These are phyloP conservation scores for Scutellaria baicalensis DNA, from an alignment of 257 asterid species.

Conservation along the genomic window DNA sequence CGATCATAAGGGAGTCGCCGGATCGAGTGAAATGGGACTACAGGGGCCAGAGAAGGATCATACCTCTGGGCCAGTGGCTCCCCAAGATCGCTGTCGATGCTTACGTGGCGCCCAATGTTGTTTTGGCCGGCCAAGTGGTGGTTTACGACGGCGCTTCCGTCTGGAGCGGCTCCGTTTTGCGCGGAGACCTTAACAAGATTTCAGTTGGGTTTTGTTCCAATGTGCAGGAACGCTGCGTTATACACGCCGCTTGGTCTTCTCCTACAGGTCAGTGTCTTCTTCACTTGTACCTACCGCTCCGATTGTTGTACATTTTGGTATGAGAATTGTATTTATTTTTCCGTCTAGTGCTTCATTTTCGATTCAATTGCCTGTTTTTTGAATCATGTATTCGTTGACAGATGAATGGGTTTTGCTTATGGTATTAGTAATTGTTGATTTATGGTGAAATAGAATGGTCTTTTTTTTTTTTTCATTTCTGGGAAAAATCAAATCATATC, in stretches of 20 bases:
- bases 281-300: background rate
- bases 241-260: slow-evolving; percentile 93
- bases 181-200: slow-evolving; percentile 89
- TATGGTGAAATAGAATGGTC: too few species aligned
- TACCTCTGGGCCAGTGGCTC: slow-evolving; percentile 86
- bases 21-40: slow-evolving; percentile 92
- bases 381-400: too few species aligned
- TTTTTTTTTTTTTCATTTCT: too few species aligned
- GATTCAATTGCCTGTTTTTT: too few species aligned
- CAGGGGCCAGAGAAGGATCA: slow-evolving; percentile 71
- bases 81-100: slow-evolving; percentile 92
- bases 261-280: slow-evolving; percentile 47
- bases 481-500: too few species aligned
- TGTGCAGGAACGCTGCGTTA: slow-evolving; percentile 79
- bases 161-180: slow-evolving; percentile 74
- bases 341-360: too few species aligned
- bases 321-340: background rate
- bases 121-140: slow-evolving; percentile 87
- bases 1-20: slow-evolving; percentile 41
- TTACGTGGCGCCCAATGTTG: slow-evolving; percentile 90
- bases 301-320: background rate
- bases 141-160: slow-evolving; percentile 86
- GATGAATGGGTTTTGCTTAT: too few species aligned
- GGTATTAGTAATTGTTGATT: too few species aligned
- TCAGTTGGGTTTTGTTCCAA: slow-evolving; percentile 76